phyloP scores from a whole-genome alignment of 495 filamentous ascomycete species.

The Neurospora sp. region DNA sequence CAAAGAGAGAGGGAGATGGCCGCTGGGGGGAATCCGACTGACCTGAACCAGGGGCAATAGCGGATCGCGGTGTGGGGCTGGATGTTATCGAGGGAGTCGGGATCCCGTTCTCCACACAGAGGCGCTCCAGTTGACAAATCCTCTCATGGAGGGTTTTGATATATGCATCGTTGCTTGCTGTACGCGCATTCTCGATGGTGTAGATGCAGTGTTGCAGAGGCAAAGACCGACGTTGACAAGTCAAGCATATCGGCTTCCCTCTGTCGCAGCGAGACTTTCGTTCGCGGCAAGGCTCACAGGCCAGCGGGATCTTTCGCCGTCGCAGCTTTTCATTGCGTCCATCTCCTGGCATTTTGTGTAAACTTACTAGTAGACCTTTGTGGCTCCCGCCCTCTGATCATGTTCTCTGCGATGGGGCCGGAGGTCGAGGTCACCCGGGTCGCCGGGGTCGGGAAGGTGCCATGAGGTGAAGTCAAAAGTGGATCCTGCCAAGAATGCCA shows the following conservation, averaged over 20 bases:
- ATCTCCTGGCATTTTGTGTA: background rate
- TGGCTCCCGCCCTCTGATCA: background rate
- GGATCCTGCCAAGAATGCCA: background rate
- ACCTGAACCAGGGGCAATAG: background rate
- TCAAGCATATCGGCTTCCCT: slow-evolving; percentile 34
- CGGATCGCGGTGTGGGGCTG: slow-evolving; percentile 1
- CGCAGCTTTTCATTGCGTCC: background rate
- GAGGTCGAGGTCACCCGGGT: background rate
- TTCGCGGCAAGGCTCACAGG: slow-evolving; percentile 34
- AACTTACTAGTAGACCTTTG: background rate
- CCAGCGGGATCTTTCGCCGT: slow-evolving; percentile 12
- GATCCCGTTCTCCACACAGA: slow-evolving; percentile 23
- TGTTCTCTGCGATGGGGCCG: background rate
- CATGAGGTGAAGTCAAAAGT: background rate
- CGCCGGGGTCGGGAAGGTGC: background rate
- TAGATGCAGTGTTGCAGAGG: slow-evolving; percentile 29
- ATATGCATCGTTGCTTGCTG: slow-evolving; percentile 30
- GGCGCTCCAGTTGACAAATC: slow-evolving; percentile 29
- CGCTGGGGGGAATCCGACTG: background rate
- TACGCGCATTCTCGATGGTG: slow-evolving; percentile 24
- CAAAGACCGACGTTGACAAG: slow-evolving; percentile 28
- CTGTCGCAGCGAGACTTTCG: slow-evolving; percentile 37
- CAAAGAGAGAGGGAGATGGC: background rate
- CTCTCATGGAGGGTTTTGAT: slow-evolving; percentile 27
- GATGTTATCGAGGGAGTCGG: slow-evolving; percentile 9